Conservation (phyloP, 495 filamentous ascomycete species). For the Annulohypoxylon stygium region DNA sequence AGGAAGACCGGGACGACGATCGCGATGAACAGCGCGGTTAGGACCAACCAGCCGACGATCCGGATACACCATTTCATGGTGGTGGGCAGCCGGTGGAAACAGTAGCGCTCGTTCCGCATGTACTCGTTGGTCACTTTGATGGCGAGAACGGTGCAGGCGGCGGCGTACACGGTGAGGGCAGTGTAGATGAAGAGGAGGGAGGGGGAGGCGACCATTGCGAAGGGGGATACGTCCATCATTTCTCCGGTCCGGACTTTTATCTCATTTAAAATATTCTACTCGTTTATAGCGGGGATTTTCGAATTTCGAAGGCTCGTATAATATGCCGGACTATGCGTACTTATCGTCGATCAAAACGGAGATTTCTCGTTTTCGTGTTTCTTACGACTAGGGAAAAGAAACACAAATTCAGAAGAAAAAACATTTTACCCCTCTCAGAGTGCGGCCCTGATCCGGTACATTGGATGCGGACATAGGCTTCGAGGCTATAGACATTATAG, state of each 20-base stretch:
- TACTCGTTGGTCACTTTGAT: neutral
- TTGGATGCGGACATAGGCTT: neutral
- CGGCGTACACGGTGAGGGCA: neutral
- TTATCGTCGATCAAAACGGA: neutral
- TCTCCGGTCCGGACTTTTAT: too few species aligned
- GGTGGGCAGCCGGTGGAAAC: too few species aligned
- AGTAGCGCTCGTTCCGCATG: neutral
- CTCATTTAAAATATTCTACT: too few species aligned
- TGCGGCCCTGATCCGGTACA: neutral
- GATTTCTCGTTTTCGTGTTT: neutral
- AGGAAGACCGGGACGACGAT: neutral
- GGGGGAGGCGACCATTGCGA: constrained; percentile 5
- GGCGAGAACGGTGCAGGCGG: neutral
- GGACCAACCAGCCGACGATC: too few species aligned
- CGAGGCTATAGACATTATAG: neutral
- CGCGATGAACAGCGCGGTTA: neutral
- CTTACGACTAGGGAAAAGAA: neutral
- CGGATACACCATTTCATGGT: neutral
- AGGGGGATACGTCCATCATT: neutral
- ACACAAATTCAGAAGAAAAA: neutral
- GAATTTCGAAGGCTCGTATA: too few species aligned
- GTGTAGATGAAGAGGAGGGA: constrained; percentile 9
- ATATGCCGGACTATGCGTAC: too few species aligned
- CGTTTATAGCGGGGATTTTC: too few species aligned
- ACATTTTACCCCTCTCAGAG: neutral